Base-by-base conservation (phyloP, 2,329 filamentous ascomycete genomes). In the Phyllosticta paracitricarpa region DNA sequence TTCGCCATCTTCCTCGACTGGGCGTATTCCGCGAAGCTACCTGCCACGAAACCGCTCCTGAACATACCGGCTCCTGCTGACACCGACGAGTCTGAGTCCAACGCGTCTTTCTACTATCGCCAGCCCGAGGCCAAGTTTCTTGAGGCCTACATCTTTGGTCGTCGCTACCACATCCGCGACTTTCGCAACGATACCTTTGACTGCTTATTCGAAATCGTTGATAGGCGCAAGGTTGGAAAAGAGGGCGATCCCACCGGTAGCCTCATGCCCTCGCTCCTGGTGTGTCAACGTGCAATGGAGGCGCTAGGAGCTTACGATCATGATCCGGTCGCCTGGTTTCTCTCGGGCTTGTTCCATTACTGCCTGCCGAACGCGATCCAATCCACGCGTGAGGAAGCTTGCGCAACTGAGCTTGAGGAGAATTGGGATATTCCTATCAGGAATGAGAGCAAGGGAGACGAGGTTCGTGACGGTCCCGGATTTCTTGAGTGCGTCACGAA, bases 131-230 rank as follows among this genome's bases (percentile, higher is more conserved):
- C 51, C 0, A 30, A 54, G 12, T 51, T 55, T 6, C 25, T 61
- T 10, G 59, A 57, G 2, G 56, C 54, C 30, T 61, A 61, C 17
- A 61, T 57, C 28, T 61, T 61, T n/a, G 59, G 54, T 10, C 7
- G 53, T 8, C 10, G 57, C 1, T 57, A 57, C 51, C 22, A 52
- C 0, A 61, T 61, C 19, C 54, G 55, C 10, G 54, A 22, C 5
- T 57, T 57, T 24, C 30, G 30, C 54, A 61, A 61, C 24, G 59
- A 61, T 17, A 54, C 48, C n/a, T 57, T 61, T 22, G 59, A 61
- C 28, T 48, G 54, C 55, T 40, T 61, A 9, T 30, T 25, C 12
- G 59, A 57, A 30, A 48, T 57, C 12, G 40, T 48, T 0, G n/a
- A 17, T 4, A n/a, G 6, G 40, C 40, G 40, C 40, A 48, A 17